A percentile compares a stretch with the other conserved stretches of the same genome.
Conservation (phyloP, 2,329 filamentous ascomycete species). For the Proliferodiscus dingleyae region DNA sequence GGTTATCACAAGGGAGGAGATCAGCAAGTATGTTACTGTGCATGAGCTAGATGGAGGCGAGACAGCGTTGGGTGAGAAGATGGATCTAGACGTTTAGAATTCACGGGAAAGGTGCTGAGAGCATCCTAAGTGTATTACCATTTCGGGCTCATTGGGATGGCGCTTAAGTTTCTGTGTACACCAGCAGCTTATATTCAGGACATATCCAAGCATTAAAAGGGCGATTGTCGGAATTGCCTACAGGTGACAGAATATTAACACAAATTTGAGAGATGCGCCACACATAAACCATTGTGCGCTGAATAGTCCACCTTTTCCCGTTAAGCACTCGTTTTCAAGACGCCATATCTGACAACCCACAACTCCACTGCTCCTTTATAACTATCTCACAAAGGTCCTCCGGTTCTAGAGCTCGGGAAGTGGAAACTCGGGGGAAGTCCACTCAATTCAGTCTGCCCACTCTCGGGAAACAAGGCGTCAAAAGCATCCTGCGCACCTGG, state of each 20-base stretch:
- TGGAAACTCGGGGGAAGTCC: slow-evolving; percentile 5
- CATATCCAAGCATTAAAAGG: not conserved
- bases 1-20: slow-evolving; percentile 88
- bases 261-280: not conserved
- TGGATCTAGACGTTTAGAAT: slow-evolving; percentile 60
- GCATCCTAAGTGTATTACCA: slow-evolving; percentile 11
- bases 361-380: not conserved
- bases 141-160: slow-evolving; percentile 4
- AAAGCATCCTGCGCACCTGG: slow-evolving; percentile 23
- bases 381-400: not conserved
- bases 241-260: not conserved
- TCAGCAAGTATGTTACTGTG: slow-evolving; percentile 89
- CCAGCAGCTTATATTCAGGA: not conserved
- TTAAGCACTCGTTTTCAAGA: too few species aligned
- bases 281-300: not conserved
- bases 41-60: slow-evolving; percentile 60
- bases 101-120: slow-evolving; percentile 1
- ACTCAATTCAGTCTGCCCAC: slow-evolving; percentile 14
- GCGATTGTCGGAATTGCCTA: too few species aligned
- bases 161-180: slow-evolving; percentile 10
- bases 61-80: slow-evolving; percentile 60
- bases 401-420: not conserved
- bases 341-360: too few species aligned
- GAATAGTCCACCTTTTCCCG: too few species aligned
- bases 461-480: slow-evolving; percentile 29